Base-by-base conservation (phyloP, 148 eudicot genomes). In the Nepenthes gracilis region DNA sequence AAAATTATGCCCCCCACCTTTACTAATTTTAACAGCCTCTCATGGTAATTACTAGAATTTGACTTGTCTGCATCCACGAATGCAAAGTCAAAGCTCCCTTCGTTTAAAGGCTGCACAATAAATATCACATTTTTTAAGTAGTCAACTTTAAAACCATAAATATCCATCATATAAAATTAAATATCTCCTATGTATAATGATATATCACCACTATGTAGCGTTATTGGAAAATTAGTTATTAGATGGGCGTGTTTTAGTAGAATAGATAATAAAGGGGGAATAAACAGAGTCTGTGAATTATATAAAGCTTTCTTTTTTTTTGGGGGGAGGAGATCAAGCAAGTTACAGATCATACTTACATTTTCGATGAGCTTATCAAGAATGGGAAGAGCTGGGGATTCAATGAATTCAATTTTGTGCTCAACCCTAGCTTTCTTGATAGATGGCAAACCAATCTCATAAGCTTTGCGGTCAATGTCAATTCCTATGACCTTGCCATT, bases 391-490 rank as follows among this genome's bases (percentile, higher is more conserved):
- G 80, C 86, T 40, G 74, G 58, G 0, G 90, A 78, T 6, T 74
- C 60, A 2, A 78, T 60, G 68, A 78, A 84, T 33, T 79, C 55
- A 37, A 85, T 75, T 58, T 85, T 85, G 73, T 80, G 81, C 54
- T 76, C 87, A 12, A 85, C 72, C 0, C 75, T 74, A 5, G 87
- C 72, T 60, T 70, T 82, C 63, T 55, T 58, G 2, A 85, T 82
- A 45, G 72, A 14, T 36, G 87, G 91, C 67, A 82, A 61, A 2
- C 87, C 91, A n/a, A 83, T 70, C 55, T 82, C 79, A 23, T 64
- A 82, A 2, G 71, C 37, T 37, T 82, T 58, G 13, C 58, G 53
- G 11, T 69, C 65, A 10, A 66, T 6, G 63, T 80, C 87, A 12
- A 82, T 71, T 1, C 83, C 92, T 2, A 62, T 33, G 34, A 85